A percentile compares a stretch with the other conserved stretches of the same genome.
Evolutionary conservation across 371 early-diverging fungal genomes (phyloP).

Genomic region (Basidiobolus meristosporus): DNA sequence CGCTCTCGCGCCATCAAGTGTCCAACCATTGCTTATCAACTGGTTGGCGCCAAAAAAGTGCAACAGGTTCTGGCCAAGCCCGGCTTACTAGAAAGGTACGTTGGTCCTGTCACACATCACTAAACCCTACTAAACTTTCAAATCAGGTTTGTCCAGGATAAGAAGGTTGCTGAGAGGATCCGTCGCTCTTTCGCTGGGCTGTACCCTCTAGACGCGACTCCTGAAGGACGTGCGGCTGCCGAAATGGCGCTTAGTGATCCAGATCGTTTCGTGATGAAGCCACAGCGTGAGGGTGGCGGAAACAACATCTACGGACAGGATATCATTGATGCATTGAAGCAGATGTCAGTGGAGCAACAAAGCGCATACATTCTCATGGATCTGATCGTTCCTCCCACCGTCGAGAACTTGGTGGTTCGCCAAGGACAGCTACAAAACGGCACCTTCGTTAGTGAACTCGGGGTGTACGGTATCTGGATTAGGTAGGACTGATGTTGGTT

Average conservation of each 20-base stretch:
- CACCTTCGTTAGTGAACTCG: constrained; percentile 78
- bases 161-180: constrained; percentile 24
- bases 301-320: constrained; percentile 89
- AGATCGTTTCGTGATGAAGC: constrained; percentile 72
- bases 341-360: constrained; percentile 28
- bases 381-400: constrained; percentile 62
- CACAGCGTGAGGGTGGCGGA: constrained; percentile 93
- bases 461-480: constrained; percentile 80
- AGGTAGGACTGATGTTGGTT: constrained; percentile 5
- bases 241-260: constrained; percentile 41
- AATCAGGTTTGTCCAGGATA: constrained; percentile 28
- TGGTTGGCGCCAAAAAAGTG: constrained; percentile 91
- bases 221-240: constrained; percentile 45
- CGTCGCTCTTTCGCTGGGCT: constrained; percentile 76
- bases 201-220: constrained; percentile 61
- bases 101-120: background rate
- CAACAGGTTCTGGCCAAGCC: constrained; percentile 81
- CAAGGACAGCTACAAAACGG: constrained; percentile 50
- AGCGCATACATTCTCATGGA: constrained; percentile 77
- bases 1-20: constrained; percentile 70
- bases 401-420: constrained; percentile 59
- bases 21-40: constrained; percentile 78
- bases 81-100: constrained; percentile 59
- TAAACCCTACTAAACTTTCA: background rate
- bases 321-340: constrained; percentile 30